Evolutionary conservation across 2,329 filamentous ascomycete genomes (phyloP), one percentile per base, ranked within the genome.

Genomic region (Fusarium sp.): DNA sequence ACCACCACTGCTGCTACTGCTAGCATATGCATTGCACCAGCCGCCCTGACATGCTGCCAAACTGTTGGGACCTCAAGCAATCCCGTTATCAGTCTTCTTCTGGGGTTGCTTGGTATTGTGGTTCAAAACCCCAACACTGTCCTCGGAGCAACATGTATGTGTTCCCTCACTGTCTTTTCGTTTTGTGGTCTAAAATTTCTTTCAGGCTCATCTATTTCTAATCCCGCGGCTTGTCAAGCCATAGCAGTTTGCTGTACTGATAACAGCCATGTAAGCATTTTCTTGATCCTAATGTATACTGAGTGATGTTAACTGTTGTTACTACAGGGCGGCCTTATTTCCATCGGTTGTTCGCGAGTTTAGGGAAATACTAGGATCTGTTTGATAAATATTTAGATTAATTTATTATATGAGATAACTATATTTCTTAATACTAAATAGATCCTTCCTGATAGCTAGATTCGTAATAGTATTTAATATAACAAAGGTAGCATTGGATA

Each of bases 381-480:
- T 28, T 22, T 0, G 3, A 47, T 0, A 15, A 15, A 22, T 4
- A 15, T 47, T 0, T 14, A 28, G 2, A 22, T 15, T 22, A 6
- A 22, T 22, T 28, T 6, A 8, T 20, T 5, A 4, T 20, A 1
- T 13, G 0, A 28, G 8, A 20, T 20, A 5, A 3, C 24, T 28
- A 3, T 15, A 5, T 28, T 28, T 22, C 24, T 22, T 47, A 3
- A 8, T 22, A 11, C 18, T 11, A 8, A 47, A 3, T 3, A 8
- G 1, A 4, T 5, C 18, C 8, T 28, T 22, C 6, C 10, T 15
- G 11, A 28, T 28, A 22, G 18, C 13, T 22, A 22, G 18, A 28
- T 0, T 7, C 4, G 12, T 8, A 8, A 28, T 26, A 10, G 0
- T 5, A 26, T 20, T 10, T 18, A 14, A 1, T 0, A 20, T 8